A percentile compares a stretch with the other conserved stretches of the same genome.
Evolutionary conservation across 768 basidiomycete species (phyloP).

Genomic region (Rhizopogon rudus): DNA sequence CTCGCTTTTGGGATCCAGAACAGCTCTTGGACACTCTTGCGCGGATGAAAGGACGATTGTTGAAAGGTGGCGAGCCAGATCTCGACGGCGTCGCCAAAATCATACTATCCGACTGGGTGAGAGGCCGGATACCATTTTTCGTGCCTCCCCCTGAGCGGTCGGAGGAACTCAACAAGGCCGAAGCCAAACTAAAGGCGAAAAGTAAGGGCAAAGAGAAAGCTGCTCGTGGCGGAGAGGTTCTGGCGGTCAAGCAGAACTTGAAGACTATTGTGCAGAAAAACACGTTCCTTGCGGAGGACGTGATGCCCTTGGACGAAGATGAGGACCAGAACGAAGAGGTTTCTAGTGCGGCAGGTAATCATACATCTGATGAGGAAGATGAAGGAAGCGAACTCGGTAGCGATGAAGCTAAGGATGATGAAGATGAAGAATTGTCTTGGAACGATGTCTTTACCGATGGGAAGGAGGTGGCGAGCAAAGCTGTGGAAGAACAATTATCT

Average conservation of each 20-base stretch:
- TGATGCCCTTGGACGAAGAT: conserved; percentile 57
- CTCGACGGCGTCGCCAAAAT: conserved; percentile 91
- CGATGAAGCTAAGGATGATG: conserved; percentile 31
- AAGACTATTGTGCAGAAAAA: conserved; percentile 88
- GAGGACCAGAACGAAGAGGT: conserved; percentile 27
- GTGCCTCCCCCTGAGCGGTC: conserved; percentile 85
- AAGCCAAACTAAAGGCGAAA: conserved; percentile 42
- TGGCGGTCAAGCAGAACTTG: conserved; percentile 81
- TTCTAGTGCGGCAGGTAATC: background rate
- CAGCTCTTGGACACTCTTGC: conserved; percentile 82
- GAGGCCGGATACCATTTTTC: conserved; percentile 96
- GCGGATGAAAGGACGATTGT: conserved; percentile 83
- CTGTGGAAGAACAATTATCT: conserved; percentile 4
- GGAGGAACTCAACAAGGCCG: conserved; percentile 61
- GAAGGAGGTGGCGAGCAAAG: conserved; percentile 19
- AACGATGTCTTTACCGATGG: conserved; percentile 78
- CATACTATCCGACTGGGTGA: conserved; percentile 92
- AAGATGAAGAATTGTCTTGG: conserved; percentile 67
- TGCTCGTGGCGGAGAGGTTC: conserved; percentile 33
- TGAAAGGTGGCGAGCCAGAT: conserved; percentile 95
- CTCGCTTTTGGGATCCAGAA: conserved; percentile 63
- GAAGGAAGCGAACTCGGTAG: conserved; percentile 37
- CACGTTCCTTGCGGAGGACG: conserved; percentile 80
- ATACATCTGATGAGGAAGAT: conserved; percentile 17
- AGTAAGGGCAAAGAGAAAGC: conserved; percentile 49